Evolutionary conservation across 148 eudicot species (phyloP).

Genomic region (Silene conica): DNA sequence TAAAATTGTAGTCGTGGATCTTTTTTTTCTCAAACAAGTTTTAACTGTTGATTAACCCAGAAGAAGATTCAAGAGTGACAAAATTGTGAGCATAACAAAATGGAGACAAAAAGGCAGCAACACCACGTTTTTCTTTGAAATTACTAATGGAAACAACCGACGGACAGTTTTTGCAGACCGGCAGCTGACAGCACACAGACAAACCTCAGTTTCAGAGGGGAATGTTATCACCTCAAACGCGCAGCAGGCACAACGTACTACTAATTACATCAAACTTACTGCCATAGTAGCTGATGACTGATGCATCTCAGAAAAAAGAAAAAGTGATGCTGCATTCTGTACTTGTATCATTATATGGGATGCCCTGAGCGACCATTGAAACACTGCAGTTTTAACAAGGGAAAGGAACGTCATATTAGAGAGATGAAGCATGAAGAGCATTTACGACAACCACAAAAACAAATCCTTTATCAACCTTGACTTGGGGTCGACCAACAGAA

Average conservation of each 20-base stretch:
- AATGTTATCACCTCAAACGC: neutral
- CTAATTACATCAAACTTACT: neutral
- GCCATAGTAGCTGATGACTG: neutral
- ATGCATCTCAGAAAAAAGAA: neutral
- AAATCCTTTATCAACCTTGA: neutral
- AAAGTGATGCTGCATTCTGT: neutral
- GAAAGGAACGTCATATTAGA: neutral
- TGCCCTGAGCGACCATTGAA: neutral
- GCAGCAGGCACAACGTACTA: neutral
- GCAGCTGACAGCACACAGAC: neutral
- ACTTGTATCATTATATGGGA: neutral
- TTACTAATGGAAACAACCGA: neutral
- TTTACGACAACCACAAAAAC: neutral
- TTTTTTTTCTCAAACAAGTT: neutral
- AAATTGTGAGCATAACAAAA: neutral
- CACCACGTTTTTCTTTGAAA: neutral
- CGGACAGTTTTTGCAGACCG: neutral
- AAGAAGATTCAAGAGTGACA: neutral
- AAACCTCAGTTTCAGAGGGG: neutral
- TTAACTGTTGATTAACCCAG: neutral
- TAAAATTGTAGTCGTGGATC: neutral
- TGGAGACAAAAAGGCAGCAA: neutral
- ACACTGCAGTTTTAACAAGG: neutral
- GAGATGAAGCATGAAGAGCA: neutral
- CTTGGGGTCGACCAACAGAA: neutral